A percentile compares a stretch with the other conserved stretches of the same genome.
phyloP scores from a whole-genome alignment of 352 stramenopile genomes.

The Pythium oligandrum region DNA sequence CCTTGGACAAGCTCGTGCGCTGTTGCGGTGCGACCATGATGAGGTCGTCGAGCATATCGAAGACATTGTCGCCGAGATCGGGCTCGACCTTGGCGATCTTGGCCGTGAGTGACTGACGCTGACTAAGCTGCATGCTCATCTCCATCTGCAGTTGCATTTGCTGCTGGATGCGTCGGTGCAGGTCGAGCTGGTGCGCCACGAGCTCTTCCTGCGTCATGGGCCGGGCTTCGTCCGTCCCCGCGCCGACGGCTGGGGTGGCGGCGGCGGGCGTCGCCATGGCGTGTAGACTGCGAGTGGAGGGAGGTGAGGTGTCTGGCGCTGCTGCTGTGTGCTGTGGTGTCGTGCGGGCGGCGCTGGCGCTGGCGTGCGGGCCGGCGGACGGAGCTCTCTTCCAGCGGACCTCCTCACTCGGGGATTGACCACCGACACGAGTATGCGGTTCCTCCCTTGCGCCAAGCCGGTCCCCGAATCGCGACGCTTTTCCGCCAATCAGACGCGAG shows the following conservation, averaged over 20 bases:
- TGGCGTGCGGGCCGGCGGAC: too few species aligned
- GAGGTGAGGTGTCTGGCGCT: too few species aligned
- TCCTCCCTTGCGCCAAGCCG: conserved; percentile 3
- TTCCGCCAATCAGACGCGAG: conserved; percentile 20
- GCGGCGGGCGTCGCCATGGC: neutral
- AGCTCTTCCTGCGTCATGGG: conserved; percentile 77
- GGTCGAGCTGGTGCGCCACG: conserved; percentile 69
- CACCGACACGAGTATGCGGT: conserved; percentile 2
- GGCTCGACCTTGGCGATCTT: conserved; percentile 70
- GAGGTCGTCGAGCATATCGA: conserved; percentile 86
- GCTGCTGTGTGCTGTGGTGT: too few species aligned
- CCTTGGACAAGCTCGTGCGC: conserved; percentile 60
- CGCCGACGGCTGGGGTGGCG: neutral
- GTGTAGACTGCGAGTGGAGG: too few species aligned
- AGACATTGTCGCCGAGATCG: conserved; percentile 79
- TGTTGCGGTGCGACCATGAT: conserved; percentile 71
- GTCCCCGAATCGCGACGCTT: conserved; percentile 5
- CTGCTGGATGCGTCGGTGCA: conserved; percentile 84
- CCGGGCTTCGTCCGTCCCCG: conserved; percentile 17
- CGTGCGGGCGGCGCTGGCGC: too few species aligned
- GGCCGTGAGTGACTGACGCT: conserved; percentile 50
- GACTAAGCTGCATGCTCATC: conserved; percentile 71
- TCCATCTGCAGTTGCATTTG: conserved; percentile 86
- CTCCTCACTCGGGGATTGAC: too few species aligned
- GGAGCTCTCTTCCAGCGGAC: too few species aligned